phyloP scores from a whole-genome alignment of 1,284 basidiomycete species.

The Trichosporon sp. region DNA sequence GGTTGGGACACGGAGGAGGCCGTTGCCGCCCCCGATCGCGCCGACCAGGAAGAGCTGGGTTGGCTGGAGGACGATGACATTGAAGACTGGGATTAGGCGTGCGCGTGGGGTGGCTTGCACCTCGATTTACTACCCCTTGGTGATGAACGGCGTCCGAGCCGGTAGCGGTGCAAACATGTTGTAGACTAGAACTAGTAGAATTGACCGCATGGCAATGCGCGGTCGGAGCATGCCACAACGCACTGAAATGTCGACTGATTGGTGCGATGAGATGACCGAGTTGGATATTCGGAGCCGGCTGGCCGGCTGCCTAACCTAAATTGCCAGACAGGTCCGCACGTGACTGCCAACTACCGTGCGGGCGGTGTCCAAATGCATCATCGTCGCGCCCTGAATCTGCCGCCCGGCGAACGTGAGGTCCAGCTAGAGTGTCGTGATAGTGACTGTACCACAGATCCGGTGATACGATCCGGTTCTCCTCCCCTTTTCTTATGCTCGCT shows the following conservation, averaged over 20 bases:
- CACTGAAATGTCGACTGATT: neutral
- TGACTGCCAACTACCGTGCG: neutral
- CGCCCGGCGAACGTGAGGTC: no score
- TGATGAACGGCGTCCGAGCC: neutral
- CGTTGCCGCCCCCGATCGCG: neutral
- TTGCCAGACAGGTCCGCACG: neutral
- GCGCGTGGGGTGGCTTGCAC: neutral
- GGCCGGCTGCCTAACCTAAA: neutral
- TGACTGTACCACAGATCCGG: neutral
- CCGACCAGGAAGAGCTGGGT: constrained; percentile 1
- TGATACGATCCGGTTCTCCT: neutral
- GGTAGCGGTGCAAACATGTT: no score
- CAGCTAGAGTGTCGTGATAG: neutral
- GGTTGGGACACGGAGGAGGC: constrained; percentile 10
- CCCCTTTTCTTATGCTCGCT: constrained; percentile 6
- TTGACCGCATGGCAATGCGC: neutral
- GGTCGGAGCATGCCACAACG: neutral
- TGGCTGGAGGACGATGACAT: constrained; percentile 21
- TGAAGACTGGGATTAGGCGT: constrained; percentile 10
- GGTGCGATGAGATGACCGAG: neutral
- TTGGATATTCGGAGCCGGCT: neutral
- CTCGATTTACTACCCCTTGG: no score
- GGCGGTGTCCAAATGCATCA: neutral
- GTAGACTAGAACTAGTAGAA: neutral
- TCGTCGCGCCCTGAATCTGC: neutral